Percentiles rank a stretch among this genome's conserved stretches.
These are phyloP conservation scores for Daedaleopsis nitida DNA, from an alignment of 768 basidiomycete genomes.

Conservation along the genomic window DNA sequence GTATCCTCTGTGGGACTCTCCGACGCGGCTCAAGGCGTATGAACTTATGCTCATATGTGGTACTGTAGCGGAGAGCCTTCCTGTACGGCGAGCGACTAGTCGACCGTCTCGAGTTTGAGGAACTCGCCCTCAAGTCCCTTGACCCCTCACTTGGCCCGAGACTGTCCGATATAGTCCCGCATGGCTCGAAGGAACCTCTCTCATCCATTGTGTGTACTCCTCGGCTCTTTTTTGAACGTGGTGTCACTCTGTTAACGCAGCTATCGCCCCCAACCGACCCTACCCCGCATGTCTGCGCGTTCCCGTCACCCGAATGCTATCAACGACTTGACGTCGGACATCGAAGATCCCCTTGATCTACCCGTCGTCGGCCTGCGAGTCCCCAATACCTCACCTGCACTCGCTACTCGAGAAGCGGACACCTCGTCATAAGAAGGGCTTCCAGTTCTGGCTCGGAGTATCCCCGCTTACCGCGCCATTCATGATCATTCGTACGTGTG, in stretches of 20 bases:
- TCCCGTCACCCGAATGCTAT: too few relatives aligned
- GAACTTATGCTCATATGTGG: background rate
- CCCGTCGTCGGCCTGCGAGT: conserved; percentile 41
- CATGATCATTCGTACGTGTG: conserved; percentile 67
- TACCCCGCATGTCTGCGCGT: background rate
- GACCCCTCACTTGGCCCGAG: conserved; percentile 68
- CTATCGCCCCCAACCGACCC: background rate
- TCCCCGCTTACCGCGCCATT: conserved; percentile 79
- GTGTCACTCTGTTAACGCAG: conserved; percentile 28
- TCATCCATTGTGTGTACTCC: conserved; percentile 22
- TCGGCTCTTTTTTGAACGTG: background rate
- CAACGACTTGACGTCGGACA: too few relatives aligned
- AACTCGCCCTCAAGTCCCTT: conserved; percentile 71
- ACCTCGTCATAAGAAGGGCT: conserved; percentile 66
- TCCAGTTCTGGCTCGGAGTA: conserved; percentile 64
- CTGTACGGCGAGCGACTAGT: conserved; percentile 66
- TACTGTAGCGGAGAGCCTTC: conserved; percentile 57
- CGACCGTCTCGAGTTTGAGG: conserved; percentile 79
- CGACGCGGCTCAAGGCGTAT: too few relatives aligned
- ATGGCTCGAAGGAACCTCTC: conserved; percentile 12
- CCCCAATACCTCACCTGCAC: conserved; percentile 47
- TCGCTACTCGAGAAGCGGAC: conserved; percentile 54
- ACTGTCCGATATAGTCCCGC: conserved; percentile 21
- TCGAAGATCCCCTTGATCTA: conserved; percentile 61
- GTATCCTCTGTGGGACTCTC: background rate